phyloP scores from a whole-genome alignment of 2,329 filamentous ascomycete species.

The Sarocladium kiliense region DNA sequence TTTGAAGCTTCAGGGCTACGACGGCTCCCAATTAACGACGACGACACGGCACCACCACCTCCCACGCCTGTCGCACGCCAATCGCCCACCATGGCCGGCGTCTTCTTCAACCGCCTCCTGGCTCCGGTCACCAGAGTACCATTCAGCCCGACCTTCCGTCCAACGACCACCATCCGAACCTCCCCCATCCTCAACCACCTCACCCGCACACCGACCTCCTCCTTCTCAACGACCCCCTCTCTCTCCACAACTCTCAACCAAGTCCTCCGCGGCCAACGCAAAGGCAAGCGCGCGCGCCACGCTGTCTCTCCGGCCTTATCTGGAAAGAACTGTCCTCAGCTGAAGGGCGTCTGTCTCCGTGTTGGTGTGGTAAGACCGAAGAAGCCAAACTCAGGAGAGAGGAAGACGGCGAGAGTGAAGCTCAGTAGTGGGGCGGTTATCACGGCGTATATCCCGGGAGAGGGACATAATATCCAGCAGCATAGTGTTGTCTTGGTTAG shows the following conservation, averaged over 20 bases:
- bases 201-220: constrained; percentile 23
- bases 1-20: neutral
- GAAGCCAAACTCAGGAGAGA: constrained; percentile 97
- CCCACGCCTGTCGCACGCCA: neutral
- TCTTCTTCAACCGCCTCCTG: constrained; percentile 30
- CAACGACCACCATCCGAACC: constrained; percentile 14
- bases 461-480: constrained; percentile 98
- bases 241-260: constrained; percentile 66
- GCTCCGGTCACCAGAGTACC: constrained; percentile 17
- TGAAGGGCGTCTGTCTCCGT: constrained; percentile 95
- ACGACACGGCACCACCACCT: neutral
- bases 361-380: constrained; percentile 93
- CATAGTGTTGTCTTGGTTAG: constrained; percentile 96
- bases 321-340: constrained; percentile 63
- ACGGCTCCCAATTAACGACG: neutral
- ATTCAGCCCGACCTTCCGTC: constrained; percentile 13
- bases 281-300: constrained; percentile 75
- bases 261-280: constrained; percentile 71
- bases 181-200: constrained; percentile 20
- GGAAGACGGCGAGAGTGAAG: constrained; percentile 89
- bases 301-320: constrained; percentile 80
- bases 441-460: constrained; percentile 91
- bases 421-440: constrained; percentile 82
- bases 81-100: constrained; percentile 26
- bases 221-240: constrained; percentile 54